phyloP scores from a whole-genome alignment of 495 filamentous ascomycete species.

The Pyronema domesticum region DNA sequence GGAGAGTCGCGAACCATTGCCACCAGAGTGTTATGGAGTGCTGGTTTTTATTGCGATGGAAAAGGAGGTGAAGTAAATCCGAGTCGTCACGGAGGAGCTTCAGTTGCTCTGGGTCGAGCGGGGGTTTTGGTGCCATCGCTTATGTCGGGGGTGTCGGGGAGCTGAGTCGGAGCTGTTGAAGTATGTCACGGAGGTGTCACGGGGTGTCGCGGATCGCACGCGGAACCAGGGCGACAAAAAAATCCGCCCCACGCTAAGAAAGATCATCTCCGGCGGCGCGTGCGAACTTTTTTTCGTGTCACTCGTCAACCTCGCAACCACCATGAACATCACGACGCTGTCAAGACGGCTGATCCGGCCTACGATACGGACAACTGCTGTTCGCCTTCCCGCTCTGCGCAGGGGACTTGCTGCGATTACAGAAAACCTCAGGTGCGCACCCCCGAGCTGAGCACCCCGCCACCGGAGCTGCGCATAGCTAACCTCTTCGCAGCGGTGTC shows the following conservation, averaged over 20 bases:
- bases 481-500: neutral
- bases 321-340: constrained; percentile 2
- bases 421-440: neutral
- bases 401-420: neutral
- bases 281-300: neutral
- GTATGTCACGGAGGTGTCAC: too few species aligned
- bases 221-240: too few species aligned
- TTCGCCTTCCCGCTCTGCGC: neutral
- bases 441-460: neutral
- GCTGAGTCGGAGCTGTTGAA: too few species aligned
- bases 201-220: too few species aligned
- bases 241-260: too few species aligned
- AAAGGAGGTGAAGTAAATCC: constrained; percentile 42
- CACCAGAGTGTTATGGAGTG: constrained; percentile 58
- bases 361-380: neutral
- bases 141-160: neutral
- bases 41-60: constrained; percentile 71
- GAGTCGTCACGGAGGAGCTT: constrained; percentile 13
- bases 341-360: neutral
- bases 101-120: neutral
- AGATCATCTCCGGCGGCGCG: too few species aligned
- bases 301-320: neutral
- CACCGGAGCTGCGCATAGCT: neutral
- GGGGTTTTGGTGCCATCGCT: neutral
- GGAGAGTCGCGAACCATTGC: constrained; percentile 46